Base-by-base conservation (phyloP, 129 eudicot genomes). In the Flaveria trinervia region DNA sequence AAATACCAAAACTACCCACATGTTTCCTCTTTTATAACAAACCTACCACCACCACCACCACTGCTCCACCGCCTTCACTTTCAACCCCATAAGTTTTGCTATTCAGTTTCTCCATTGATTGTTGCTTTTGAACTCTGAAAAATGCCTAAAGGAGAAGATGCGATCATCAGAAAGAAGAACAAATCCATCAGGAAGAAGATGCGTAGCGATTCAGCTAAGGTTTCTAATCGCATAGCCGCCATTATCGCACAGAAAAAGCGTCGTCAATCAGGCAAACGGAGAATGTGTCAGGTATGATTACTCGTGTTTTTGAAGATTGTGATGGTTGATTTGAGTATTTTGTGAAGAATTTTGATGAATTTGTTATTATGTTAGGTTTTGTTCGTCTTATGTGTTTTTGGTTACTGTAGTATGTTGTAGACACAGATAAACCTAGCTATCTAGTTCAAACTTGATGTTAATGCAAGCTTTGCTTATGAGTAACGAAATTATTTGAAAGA, bases 211-310 rank as follows among this genome's bases (percentile, higher is more conserved):
- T 70, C 97, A 16, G 51, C 82, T 1, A 83, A 83, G 67, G 97
- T 90, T 36, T 90, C 97, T 15, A 66, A 77, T 74, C 98, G 98
- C 70, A 79, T 93, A 11, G 98, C 98, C 70, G 77, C 92, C 76
- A 83, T 93, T 55, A 93, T 93, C 80, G 98, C 98, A 78, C 86
- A 96, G 57, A 93, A 93, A 83, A 93, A 93, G 77, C 96, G 98
- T 56, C 92, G 98, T 17, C 82, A 80, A 48, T 54, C 98, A 50
- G 98, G 98, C 78, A 94, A 94, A 84, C 98, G 98, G 71, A 85
- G 97, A 74, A 72, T 57, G 76, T 94, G 98, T 72, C 93, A 94
- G 97, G 97, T 91, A 73, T 57, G 20, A 8, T 16, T 25, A 17
- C 5, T 26, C 8, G 62, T 16, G 22, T 50, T 57, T 10, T 20